Conservation (phyloP, 345 rosid species). For the Euphorbia lathyris region DNA sequence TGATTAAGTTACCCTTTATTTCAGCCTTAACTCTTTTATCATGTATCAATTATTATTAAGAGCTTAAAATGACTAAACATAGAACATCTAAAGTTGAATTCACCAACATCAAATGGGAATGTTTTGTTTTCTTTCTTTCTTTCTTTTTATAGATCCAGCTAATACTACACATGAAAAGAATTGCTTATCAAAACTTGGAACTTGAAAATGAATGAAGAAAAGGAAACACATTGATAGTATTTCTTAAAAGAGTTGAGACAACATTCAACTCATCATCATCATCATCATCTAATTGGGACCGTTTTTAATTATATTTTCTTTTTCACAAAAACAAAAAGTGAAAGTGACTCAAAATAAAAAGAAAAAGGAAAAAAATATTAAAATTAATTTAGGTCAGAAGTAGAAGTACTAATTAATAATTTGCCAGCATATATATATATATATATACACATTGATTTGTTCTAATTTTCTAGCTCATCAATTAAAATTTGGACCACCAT, state of each 20-base stretch:
- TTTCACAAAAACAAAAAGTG: constrained; percentile 14
- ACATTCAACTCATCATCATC: constrained; percentile 31
- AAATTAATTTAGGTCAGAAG: too few species aligned
- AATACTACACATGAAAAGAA: too few species aligned
- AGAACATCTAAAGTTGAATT: too few species aligned
- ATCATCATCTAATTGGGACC: constrained; percentile 37
- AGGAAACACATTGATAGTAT: not conserved
- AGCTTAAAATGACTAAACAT: too few species aligned
- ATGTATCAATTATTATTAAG: too few species aligned
- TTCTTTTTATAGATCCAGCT: too few species aligned
- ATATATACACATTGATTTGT: not conserved
- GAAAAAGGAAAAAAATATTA: not conserved
- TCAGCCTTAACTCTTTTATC: too few species aligned
- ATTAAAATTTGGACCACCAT: constrained; percentile 35
- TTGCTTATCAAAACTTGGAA: not conserved
- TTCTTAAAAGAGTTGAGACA: constrained; percentile 1
- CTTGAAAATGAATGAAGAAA: not conserved
- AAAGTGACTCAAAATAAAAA: constrained; percentile 19
- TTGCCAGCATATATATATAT: too few species aligned
- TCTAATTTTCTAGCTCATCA: constrained; percentile 27
- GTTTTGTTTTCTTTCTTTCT: too few species aligned
- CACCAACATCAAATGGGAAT: too few species aligned
- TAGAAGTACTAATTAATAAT: too few species aligned
- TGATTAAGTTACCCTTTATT: too few species aligned
- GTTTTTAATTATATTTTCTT: constrained; percentile 20